Conservation (phyloP, 163 green algal genomes). For the Coccomyxa subellipsoidea region DNA sequence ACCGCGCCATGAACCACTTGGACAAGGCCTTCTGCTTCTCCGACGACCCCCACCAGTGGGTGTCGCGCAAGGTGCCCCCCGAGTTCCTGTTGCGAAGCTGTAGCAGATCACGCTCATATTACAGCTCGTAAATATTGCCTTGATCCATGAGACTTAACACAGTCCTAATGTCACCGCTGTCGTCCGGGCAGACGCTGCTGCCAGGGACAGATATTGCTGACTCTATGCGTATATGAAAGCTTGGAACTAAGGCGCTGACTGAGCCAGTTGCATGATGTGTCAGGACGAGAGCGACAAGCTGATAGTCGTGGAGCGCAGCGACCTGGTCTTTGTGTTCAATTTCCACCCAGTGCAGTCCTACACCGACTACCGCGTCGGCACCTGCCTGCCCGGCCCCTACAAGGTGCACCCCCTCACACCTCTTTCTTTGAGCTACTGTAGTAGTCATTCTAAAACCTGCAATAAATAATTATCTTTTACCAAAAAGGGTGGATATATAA, state of each 20-base stretch:
- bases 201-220: no score
- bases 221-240: neutral
- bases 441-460: neutral
- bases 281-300: slow-evolving; percentile 82
- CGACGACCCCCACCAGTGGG: slow-evolving; percentile 70
- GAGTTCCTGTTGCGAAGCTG: no score
- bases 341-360: slow-evolving; percentile 89
- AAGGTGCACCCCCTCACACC: slow-evolving; percentile 48
- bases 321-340: slow-evolving; percentile 99
- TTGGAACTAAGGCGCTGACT: neutral
- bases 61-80: slow-evolving; percentile 63
- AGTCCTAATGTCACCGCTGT: no score
- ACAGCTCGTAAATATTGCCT: neutral
- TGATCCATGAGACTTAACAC: no score
- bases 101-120: no score
- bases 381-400: slow-evolving; percentile 63
- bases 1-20: slow-evolving; percentile 85
- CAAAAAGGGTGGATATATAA: no score
- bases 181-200: no score
- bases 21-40: slow-evolving; percentile 93
- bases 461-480: no score
- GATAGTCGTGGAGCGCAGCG: slow-evolving; percentile 88
- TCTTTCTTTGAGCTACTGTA: neutral
- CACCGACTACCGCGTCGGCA: slow-evolving; percentile 92
- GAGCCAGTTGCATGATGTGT: neutral